A percentile compares a stretch with the other conserved stretches of the same genome.
These are phyloP conservation scores for Bipolaris cookei DNA, from an alignment of 2,329 filamentous ascomycete species.

Conservation along the genomic window DNA sequence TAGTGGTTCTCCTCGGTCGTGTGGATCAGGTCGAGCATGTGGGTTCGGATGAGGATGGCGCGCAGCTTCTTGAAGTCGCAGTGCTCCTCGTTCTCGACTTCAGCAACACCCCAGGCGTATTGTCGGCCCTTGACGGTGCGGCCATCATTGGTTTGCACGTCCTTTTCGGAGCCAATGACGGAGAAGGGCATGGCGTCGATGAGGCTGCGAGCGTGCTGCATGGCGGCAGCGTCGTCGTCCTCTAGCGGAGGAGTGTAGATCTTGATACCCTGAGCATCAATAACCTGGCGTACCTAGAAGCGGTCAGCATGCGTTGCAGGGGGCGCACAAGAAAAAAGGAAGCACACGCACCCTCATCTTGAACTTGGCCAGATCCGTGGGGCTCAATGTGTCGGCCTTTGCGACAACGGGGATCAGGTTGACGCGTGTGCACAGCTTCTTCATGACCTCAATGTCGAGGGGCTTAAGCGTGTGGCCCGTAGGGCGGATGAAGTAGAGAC, in stretches of 20 bases:
- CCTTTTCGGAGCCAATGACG: constrained; percentile 98
- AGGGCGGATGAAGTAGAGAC: constrained; percentile 98
- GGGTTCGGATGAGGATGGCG: constrained; percentile 96
- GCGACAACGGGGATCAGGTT: constrained; percentile 98
- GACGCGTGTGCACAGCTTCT: constrained; percentile 95
- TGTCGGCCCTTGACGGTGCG: constrained; percentile 98
- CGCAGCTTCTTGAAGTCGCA: constrained; percentile 99
- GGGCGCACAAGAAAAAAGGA: background rate
- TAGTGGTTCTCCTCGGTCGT: constrained; percentile 99
- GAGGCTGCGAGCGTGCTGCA: constrained; percentile 89
- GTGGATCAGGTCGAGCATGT: constrained; percentile 99
- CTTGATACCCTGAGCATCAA: constrained; percentile 99
- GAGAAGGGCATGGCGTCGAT: constrained; percentile 99
- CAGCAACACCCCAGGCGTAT: constrained; percentile 98
- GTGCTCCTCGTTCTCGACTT: constrained; percentile 99
- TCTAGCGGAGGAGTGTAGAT: constrained; percentile 98
- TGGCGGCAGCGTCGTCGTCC: constrained; percentile 96
- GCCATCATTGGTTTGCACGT: constrained; percentile 94
- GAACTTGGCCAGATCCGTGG: constrained; percentile 87
- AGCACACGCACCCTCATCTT: constrained; percentile 79
- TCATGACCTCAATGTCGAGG: constrained; percentile 99
- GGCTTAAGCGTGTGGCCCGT: constrained; percentile 99
- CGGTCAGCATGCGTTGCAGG: constrained; percentile 20
- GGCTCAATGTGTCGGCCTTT: constrained; percentile 97
- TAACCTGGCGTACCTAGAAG: constrained; percentile 83